These are phyloP conservation scores for Cyclotella kingstonii DNA, from an alignment of 108 stramenopile genomes.

Conservation along the genomic window DNA sequence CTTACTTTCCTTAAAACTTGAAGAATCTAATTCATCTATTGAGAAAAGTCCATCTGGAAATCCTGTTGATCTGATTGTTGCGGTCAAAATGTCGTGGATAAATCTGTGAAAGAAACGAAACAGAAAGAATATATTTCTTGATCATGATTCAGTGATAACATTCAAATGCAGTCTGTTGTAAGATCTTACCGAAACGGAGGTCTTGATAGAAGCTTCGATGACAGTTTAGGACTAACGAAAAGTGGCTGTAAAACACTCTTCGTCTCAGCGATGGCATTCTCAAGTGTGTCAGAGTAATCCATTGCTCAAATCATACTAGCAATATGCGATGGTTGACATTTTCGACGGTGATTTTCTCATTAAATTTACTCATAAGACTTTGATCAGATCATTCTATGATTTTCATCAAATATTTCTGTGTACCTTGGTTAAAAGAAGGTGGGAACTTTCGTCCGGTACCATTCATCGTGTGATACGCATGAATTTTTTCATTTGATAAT, in stretches of 20 bases:
- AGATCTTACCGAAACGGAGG: slow-evolving; percentile 40
- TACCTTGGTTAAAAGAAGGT: no score
- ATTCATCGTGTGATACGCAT: no score
- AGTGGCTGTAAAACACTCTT: slow-evolving; percentile 29
- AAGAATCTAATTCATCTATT: slow-evolving; percentile 38
- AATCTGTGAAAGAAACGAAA: slow-evolving; percentile 4
- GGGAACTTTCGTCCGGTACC: no score
- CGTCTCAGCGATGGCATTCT: slow-evolving; percentile 25
- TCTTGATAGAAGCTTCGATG: slow-evolving; percentile 29
- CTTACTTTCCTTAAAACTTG: slow-evolving; percentile 39
- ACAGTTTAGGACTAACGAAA: slow-evolving; percentile 35
- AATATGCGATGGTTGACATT: neutral
- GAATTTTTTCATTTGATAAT: no score
- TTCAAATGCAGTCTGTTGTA: neutral
- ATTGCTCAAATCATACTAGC: neutral
- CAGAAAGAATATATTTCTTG: neutral
- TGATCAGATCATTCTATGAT: no score
- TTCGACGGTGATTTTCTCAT: no score
- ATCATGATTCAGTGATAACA: neutral
- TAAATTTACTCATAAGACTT: no score
- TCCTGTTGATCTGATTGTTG: slow-evolving; percentile 36
- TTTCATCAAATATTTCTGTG: no score
- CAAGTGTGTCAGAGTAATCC: slow-evolving; percentile 4
- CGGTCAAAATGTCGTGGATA: slow-evolving; percentile 40
- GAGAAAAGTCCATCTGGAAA: slow-evolving; percentile 38